These are phyloP conservation scores for Chlorella sp. DNA, from an alignment of 139 green algal genomes.

Conservation along the genomic window DNA sequence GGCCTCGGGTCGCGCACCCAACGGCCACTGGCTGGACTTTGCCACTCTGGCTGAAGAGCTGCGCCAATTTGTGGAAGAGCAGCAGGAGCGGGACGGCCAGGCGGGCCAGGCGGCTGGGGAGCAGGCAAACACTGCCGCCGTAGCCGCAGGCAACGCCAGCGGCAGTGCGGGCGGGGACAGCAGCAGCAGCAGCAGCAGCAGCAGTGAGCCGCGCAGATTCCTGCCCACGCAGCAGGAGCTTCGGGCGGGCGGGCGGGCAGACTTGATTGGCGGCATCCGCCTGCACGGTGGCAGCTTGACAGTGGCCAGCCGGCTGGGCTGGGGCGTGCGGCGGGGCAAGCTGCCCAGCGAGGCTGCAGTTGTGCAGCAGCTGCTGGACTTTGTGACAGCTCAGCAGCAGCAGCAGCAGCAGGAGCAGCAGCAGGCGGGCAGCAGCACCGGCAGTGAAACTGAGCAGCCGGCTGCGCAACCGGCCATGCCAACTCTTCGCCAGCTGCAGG, in stretches of 20 bases:
- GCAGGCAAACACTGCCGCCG: not conserved
- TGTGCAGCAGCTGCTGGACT: slow-evolving; percentile 18
- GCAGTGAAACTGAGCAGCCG: too few relatives aligned
- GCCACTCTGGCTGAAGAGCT: slow-evolving; percentile 34
- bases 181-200: slow-evolving; percentile 3
- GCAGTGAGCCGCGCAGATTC: not conserved
- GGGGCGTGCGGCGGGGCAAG: slow-evolving; percentile 7
- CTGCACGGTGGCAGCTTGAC: slow-evolving; percentile 36
- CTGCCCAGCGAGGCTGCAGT: slow-evolving; percentile 19
- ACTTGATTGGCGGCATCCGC: slow-evolving; percentile 45
- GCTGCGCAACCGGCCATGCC: slow-evolving; percentile 21
- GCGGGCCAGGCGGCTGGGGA: not conserved
- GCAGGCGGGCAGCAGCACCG: not conserved
- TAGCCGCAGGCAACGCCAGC: not conserved
- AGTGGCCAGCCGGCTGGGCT: slow-evolving; percentile 42
- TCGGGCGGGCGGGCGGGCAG: slow-evolving; percentile 19
- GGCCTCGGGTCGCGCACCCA: slow-evolving; percentile 23
- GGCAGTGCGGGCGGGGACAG: not conserved
- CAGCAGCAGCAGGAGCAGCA: not conserved
- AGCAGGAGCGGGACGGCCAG: not conserved
- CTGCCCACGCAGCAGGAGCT: slow-evolving; percentile 49
- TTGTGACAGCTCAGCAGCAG: not conserved
- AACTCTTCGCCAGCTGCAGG: slow-evolving; percentile 19
- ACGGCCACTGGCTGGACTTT: slow-evolving; percentile 44
- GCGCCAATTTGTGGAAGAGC: slow-evolving; percentile 9